Base-by-base conservation (phyloP, 2,329 filamentous ascomycete species). In the Macrophomina tecta region DNA sequence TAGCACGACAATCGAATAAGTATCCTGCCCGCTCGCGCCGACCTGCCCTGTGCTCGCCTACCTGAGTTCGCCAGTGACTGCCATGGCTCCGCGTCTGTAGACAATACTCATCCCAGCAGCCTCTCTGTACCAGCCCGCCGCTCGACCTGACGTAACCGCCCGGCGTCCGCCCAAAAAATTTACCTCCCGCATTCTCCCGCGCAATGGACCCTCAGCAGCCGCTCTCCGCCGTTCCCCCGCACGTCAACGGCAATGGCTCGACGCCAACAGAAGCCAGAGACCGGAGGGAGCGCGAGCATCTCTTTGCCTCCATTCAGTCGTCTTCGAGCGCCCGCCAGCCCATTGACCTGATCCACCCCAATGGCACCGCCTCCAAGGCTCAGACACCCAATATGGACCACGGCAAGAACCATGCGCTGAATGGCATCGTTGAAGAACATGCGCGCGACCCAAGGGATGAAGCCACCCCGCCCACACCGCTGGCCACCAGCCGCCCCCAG, bases 201-300 rank as follows among this genome's bases (percentile, higher is more conserved):
- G 48, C 16, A 65, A 86, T 86, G 84, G 80, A 83, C 70, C 78
- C 80, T 68, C 75, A 75, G 69, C 81, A 82, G 76, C 84, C 82
- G 64, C 82, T 78, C 70, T 82, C 84, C 49, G 84, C 85, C 11
- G 78, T 88, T 36, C 86, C 87, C 34, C 81, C 85, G 60, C 83
- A 88, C 75, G 78, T 89, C 67, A 88, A 89, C 74, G 86, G 85
- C 63, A 88, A 89, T 74, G 86, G 85, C 63, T 83, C 81, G 64
- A 81, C 87, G 40, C 78, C 81, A 11, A 80, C 81, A 16, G 79
- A 84, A 73, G 80, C 80, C 51, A 80, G 83, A 68, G 81, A 83
- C 69, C 75, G 75, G 64, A 78, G 78, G 70, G 87, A 89, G 72
- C 80, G 86, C 38, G 86, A 89, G 64, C 84, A 78, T 66, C 81